These are phyloP conservation scores for Yarrowia deformans DNA, from an alignment of 805 yeast genomes.

Conservation along the genomic window DNA sequence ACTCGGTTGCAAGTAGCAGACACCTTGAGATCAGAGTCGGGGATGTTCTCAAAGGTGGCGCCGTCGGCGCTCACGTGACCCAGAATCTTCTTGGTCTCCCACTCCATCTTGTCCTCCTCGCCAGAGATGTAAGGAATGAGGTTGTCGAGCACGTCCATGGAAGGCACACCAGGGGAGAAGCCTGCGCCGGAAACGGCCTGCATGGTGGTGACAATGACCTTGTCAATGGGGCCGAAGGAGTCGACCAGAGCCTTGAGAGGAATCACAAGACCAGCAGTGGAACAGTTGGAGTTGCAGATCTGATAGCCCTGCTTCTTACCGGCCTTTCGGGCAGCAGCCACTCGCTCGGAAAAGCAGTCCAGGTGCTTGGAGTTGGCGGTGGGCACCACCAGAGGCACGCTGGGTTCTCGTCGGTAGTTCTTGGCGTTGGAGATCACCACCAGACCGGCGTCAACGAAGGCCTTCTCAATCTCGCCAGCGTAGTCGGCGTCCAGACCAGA, in stretches of 20 bases:
- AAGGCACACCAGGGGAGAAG: slow-evolving; percentile 95
- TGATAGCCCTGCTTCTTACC: slow-evolving; percentile 73
- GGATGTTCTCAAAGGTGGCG: slow-evolving; percentile 62
- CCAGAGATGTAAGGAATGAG: slow-evolving; percentile 94
- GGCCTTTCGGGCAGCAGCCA: slow-evolving; percentile 60
- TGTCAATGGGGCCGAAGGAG: slow-evolving; percentile 86
- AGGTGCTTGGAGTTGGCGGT: slow-evolving; percentile 93
- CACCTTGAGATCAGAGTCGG: slow-evolving; percentile 77
- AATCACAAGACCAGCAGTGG: slow-evolving; percentile 97
- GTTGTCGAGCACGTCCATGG: slow-evolving; percentile 93
- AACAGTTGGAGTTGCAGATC: slow-evolving; percentile 96
- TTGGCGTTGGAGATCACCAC: slow-evolving; percentile 94
- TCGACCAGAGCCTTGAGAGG: slow-evolving; percentile 95
- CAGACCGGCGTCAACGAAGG: slow-evolving; percentile 79
- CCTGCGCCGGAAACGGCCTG: slow-evolving; percentile 99
- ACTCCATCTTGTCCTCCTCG: slow-evolving; percentile 97
- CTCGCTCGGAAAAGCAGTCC: slow-evolving; percentile 67
- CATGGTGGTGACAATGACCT: slow-evolving; percentile 86
- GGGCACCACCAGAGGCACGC: slow-evolving; percentile 94
- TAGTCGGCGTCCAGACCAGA: slow-evolving; percentile 92
- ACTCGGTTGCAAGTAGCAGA: slow-evolving; percentile 98
- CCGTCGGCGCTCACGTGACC: slow-evolving; percentile 62
- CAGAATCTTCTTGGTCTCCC: slow-evolving; percentile 96
- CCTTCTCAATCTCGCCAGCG: slow-evolving; percentile 92
- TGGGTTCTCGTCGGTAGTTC: slow-evolving; percentile 86